A percentile compares a stretch with the other conserved stretches of the same genome.
These are phyloP conservation scores for Coemansia erecta DNA, from an alignment of 192 early-diverging fungal species.

Conservation along the genomic window DNA sequence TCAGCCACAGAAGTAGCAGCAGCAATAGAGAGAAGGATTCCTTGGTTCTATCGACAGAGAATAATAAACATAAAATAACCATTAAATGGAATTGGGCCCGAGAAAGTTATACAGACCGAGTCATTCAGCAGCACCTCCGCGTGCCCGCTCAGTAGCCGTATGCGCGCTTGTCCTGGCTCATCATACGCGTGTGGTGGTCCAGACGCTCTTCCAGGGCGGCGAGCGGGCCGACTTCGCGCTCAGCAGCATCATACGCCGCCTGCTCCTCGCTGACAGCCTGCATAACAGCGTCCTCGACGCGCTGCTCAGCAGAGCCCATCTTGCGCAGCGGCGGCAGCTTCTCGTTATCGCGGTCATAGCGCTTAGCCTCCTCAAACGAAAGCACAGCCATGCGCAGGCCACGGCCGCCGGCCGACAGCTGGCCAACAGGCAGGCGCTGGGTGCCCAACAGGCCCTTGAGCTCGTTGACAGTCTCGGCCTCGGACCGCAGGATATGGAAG, in stretches of 20 bases:
- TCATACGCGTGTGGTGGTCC: slow-evolving; percentile 30
- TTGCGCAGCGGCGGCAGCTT: slow-evolving; percentile 68
- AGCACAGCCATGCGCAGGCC: slow-evolving; percentile 86
- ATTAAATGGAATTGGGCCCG: not conserved
- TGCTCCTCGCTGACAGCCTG: slow-evolving; percentile 29
- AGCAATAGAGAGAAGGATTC: not conserved
- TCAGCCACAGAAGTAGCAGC: no score
- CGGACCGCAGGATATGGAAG: slow-evolving; percentile 87
- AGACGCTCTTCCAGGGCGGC: slow-evolving; percentile 35
- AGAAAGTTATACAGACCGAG: not conserved
- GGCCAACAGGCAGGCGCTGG: slow-evolving; percentile 80
- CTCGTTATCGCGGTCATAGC: slow-evolving; percentile 91
- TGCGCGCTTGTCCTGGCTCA: slow-evolving; percentile 23
- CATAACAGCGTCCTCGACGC: slow-evolving; percentile 29
- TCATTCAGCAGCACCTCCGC: no score
- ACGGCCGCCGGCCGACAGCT: slow-evolving; percentile 84
- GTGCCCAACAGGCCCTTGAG: slow-evolving; percentile 86
- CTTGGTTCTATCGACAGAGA: not conserved
- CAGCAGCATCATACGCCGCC: slow-evolving; percentile 34
- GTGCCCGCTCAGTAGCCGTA: slow-evolving; percentile 27
- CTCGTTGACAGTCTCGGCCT: slow-evolving; percentile 90
- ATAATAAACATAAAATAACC: not conserved
- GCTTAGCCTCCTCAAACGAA: slow-evolving; percentile 90
- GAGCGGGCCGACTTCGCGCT: slow-evolving; percentile 20
- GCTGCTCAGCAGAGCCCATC: slow-evolving; percentile 17